Base-by-base conservation (phyloP, 2,329 filamentous ascomycete species). In the Microascus cirrosus region DNA sequence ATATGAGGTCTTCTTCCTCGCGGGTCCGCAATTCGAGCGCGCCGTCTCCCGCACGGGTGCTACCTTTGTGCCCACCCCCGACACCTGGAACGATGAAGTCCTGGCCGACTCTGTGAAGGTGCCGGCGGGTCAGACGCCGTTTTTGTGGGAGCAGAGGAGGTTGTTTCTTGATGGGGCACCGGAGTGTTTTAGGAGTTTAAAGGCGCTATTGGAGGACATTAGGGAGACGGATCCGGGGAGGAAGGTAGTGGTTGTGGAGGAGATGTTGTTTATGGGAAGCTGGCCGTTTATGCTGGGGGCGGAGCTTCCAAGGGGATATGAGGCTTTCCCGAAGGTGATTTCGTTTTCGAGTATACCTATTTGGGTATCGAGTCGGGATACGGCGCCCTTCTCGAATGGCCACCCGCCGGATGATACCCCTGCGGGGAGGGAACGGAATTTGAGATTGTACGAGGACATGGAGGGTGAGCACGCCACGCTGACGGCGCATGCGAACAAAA, bases 161-260 rank as follows among this genome's bases (percentile, higher is more conserved):
- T 7, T 50, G 2, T 50, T 50, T 12, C 20, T 50, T 10, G 45
- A 50, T 12, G n/a, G 20, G 1, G 20, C 45, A 20, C 18, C 18
- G 8, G n/a, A 11, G 5, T 22, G 20, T 8, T 12, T 24, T n/a
- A 8, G 6, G 45, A 50, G 45, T 15, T 52, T 74, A 7, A 70
- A 72, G 58, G 59, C 58, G 11, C 66, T 69, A 2, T 71, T 76
- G 15, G 68, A 69, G 63, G 64, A 62, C 3, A 60, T 72, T 34
- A 65, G 67, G 2, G 64, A 65, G 8, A 58, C 66, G 1, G 65
- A 73, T 35, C 68, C 70, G 2, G 61, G 60, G 3, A 67, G 71
- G 10, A 66, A 74, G 34, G 67, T 80, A 32, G 60, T 80, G 22
- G 64, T 77, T 13, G 56, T 80, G n/a, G 67, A 67, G 36, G 77